Base-by-base conservation (phyloP, 1,284 basidiomycete genomes). In the Pterulicium gracile region DNA sequence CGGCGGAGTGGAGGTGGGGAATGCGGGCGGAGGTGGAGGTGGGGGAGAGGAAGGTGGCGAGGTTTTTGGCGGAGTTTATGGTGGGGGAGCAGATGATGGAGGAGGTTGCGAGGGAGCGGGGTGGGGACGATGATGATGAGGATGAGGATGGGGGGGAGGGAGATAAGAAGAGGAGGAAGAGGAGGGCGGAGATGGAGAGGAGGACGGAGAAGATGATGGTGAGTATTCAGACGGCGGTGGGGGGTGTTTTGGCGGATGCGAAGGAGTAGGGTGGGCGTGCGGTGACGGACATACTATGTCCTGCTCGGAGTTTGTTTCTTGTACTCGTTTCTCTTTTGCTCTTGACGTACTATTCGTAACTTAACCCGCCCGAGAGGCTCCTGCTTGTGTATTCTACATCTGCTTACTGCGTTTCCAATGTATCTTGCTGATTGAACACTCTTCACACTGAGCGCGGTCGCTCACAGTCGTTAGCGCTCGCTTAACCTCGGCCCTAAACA, bases 1-100 rank as follows among this genome's bases (percentile, higher is more conserved):
- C 68, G 4, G 63, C 65, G 15, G 82, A 88, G 57, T 88, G 85
- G 85, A 73, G 77, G 3, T 89, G 87, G 86, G 87, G 85, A 2
- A 66, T 69, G 15, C 70, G 87, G n/a, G 79, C 86, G 3, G 67
- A 77, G 39, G 70, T 73, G 42, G 86, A 90, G 59, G 71, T 89
- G 1, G 81, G 84, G 3, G 86, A 90, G 58, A 61, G 67, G 47
- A 73, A 65, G 3, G 60, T 88, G 4, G 81, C 76, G 2, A 61
- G 61, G 43, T 89, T 88, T 51, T 64, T 88, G 0, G 78, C 78
- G 0, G 79, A 86, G 56, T 87, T 88, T 56, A 86, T 88, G 83
- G 71, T 77, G 15, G 73, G n/a, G 7, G 19, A 41, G 19, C 39
- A n/a, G 39, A 15, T 41, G 13, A 41, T 41, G 13, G n/a, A 41